These are phyloP conservation scores for Trichoderma guizhouense DNA, from an alignment of 2,329 filamentous ascomycete genomes.

Conservation along the genomic window DNA sequence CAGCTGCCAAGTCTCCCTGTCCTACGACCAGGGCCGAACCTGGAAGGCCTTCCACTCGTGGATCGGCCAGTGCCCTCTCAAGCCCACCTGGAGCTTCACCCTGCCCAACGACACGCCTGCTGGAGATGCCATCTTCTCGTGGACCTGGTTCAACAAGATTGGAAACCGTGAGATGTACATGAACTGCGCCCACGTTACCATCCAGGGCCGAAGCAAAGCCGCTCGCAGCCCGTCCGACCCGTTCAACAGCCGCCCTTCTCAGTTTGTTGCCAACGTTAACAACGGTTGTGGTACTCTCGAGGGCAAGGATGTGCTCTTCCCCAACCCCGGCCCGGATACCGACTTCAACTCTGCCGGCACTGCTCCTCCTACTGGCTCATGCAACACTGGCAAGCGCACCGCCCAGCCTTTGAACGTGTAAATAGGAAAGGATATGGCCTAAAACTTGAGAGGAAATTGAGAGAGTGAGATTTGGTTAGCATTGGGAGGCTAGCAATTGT, in stretches of 20 bases:
- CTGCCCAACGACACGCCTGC: conserved; percentile 61
- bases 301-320: conserved; percentile 54
- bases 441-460: background rate
- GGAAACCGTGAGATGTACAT: conserved; percentile 83
- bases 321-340: conserved; percentile 54
- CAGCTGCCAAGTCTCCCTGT: conserved; percentile 71
- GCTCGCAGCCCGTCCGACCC: conserved; percentile 29
- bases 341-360: background rate
- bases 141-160: conserved; percentile 73
- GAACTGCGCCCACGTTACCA: conserved; percentile 71
- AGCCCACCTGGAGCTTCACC: conserved; percentile 59
- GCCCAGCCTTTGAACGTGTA: background rate
- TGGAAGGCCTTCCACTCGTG: conserved; percentile 65
- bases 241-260: conserved; percentile 57
- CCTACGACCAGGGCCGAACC: conserved; percentile 65
- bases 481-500: background rate
- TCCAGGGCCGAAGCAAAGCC: conserved; percentile 40
- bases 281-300: conserved; percentile 54
- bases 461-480: background rate
- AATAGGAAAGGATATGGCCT: background rate
- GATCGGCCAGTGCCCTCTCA: conserved; percentile 51
- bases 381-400: background rate
- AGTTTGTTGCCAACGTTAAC: conserved; percentile 64
- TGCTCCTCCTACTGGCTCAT: conserved; percentile 12
- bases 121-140: conserved; percentile 64